phyloP scores from a whole-genome alignment of 2,329 filamentous ascomycete species.

The Trichoderma aggressivum region DNA sequence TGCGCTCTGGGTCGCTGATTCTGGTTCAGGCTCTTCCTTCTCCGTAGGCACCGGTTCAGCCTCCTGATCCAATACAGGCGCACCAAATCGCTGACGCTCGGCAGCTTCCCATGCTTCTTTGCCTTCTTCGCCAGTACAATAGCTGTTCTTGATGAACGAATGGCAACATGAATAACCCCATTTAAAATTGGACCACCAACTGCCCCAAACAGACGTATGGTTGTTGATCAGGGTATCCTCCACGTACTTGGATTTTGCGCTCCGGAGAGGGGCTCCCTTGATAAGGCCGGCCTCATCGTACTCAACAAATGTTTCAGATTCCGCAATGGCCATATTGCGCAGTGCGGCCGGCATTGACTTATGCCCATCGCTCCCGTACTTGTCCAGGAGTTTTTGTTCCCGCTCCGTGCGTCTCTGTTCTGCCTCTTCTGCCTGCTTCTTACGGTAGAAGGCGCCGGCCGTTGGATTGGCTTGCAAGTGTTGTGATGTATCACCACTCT shows the following conservation, averaged over 20 bases:
- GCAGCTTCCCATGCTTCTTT: slow-evolving; percentile 76
- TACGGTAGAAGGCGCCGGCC: slow-evolving; percentile 78
- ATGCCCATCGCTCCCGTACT: slow-evolving; percentile 70
- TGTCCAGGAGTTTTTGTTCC: slow-evolving; percentile 69
- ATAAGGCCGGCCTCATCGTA: slow-evolving; percentile 88
- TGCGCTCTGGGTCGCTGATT: slow-evolving; percentile 26
- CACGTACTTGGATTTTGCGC: slow-evolving; percentile 83
- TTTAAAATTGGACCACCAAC: slow-evolving; percentile 93
- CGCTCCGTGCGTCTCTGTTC: slow-evolving; percentile 65
- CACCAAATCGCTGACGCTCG: slow-evolving; percentile 56
- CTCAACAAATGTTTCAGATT: slow-evolving; percentile 85
- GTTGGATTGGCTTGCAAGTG: slow-evolving; percentile 97
- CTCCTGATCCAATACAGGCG: slow-evolving; percentile 36
- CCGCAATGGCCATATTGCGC: slow-evolving; percentile 65
- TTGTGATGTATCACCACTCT: slow-evolving; percentile 69
- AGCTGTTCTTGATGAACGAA: slow-evolving; percentile 91
- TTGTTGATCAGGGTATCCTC: slow-evolving; percentile 90
- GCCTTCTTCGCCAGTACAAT: slow-evolving; percentile 91
- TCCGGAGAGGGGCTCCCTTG: slow-evolving; percentile 77
- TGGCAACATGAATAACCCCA: slow-evolving; percentile 98
- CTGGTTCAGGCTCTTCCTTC: neutral
- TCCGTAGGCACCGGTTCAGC: slow-evolving; percentile 20
- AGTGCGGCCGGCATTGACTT: slow-evolving; percentile 57
- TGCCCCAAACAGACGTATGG: slow-evolving; percentile 89
- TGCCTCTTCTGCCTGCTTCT: slow-evolving; percentile 72